A percentile compares a stretch with the other conserved stretches of the same genome.
Evolutionary conservation across 768 basidiomycete species (phyloP).

Genomic region (Rhizopogon roseolus): DNA sequence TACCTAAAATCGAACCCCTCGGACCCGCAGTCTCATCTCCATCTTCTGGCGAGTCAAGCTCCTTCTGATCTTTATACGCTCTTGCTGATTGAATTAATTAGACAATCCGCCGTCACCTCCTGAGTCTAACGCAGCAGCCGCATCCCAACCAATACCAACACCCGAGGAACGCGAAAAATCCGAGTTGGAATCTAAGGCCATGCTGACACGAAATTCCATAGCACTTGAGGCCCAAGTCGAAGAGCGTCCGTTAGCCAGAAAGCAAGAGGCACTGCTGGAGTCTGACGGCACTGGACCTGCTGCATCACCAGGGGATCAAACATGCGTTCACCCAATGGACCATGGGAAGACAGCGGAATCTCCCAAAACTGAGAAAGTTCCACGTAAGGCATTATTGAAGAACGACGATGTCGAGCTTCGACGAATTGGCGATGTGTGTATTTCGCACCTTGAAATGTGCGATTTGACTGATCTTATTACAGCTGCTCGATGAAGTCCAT

Average conservation of each 20-base stretch:
- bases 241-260: slow-evolving; percentile 82
- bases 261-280: slow-evolving; percentile 73
- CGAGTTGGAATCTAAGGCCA: slow-evolving; percentile 45
- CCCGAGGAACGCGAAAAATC: slow-evolving; percentile 40
- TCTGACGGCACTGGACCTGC: slow-evolving; percentile 21
- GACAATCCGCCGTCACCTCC: slow-evolving; percentile 13
- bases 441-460: background rate
- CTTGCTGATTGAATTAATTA: slow-evolving; percentile 12
- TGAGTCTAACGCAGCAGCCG: slow-evolving; percentile 9
- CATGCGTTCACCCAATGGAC: slow-evolving; percentile 8
- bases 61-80: background rate
- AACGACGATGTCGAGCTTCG: slow-evolving; percentile 83
- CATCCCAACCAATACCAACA: slow-evolving; percentile 10
- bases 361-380: slow-evolving; percentile 36
- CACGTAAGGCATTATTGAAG: slow-evolving; percentile 74
- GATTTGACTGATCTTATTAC: slow-evolving; percentile 1
- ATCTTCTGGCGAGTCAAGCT: slow-evolving; percentile 15
- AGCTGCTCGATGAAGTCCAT: slow-evolving; percentile 86
- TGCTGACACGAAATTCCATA: slow-evolving; percentile 66
- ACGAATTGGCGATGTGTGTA: slow-evolving; percentile 66
- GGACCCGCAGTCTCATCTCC: slow-evolving; percentile 19
- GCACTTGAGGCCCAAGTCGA: slow-evolving; percentile 82
- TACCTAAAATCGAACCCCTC: slow-evolving; percentile 69
- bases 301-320: background rate
- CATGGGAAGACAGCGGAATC: slow-evolving; percentile 17